Base-by-base conservation (phyloP, 83 land plant species). In the Thuja plicata region DNA sequence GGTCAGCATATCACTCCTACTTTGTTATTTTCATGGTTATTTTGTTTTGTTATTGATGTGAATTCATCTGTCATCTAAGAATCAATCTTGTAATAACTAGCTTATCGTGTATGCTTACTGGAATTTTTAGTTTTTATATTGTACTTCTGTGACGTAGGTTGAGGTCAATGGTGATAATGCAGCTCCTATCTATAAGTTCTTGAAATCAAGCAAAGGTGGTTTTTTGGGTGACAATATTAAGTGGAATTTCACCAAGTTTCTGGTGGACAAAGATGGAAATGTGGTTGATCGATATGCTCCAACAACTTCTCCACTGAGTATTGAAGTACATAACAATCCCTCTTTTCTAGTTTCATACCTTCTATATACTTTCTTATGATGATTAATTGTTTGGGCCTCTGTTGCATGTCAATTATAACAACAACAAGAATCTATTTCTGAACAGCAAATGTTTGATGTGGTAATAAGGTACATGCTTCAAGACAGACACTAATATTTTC, bases 201-300 rank as follows among this genome's bases (percentile, higher is more conserved):
- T 94, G 46, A 94, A 94, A 79, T 82, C 92, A 3, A 82, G 89
- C 10, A 91, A 94, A 79, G 94, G 92, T 11, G 95, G 95, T 0
- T 48, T 89, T 3, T 60, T 90, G 40, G 90, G 89, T 2, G 87
- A 90, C 88, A 89, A 85, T 16, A 90, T 94, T 66, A 94, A 94
- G 70, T 93, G 93, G 95, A 93, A 93, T 40, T 93, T 93, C 89
- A 93, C 93, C n/a, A 93, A 93, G 88, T 93, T 93, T 87, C 83
- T 92, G 55, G 91, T 94, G 8, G 71, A 93, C 91, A 93, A 93
- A 87, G 93, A 94, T 88, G 95, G 94, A 24, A 90, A 91, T 82
- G 93, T 94, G 19, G 90, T 94, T 7, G 89, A 89, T 35, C 76
- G 95, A 85, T 92, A 92, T 88, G 94, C 87, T 17, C 91, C 94